Percentiles rank a stretch among this genome's conserved stretches.
These are phyloP conservation scores for Brasenia schreberi DNA, from an alignment of 164 flowering plant genomes.

Conservation along the genomic window DNA sequence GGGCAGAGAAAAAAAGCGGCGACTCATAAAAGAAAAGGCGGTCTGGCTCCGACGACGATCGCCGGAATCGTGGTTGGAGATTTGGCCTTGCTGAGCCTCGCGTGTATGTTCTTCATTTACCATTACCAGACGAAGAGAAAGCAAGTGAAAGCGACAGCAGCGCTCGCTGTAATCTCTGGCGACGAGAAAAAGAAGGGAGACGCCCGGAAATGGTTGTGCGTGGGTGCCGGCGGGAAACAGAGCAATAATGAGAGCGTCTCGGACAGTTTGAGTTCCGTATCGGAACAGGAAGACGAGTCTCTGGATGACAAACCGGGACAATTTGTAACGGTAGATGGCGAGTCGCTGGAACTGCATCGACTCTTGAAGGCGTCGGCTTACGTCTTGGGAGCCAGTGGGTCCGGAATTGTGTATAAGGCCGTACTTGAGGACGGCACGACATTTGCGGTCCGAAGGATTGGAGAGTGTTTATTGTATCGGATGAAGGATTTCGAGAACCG, in stretches of 20 bases:
- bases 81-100: slow-evolving; percentile 6
- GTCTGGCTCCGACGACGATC: slow-evolving; percentile 6
- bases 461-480: slow-evolving; percentile 47
- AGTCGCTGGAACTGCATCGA: slow-evolving; percentile 42
- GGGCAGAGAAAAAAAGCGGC: background rate
- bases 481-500: slow-evolving; percentile 72
- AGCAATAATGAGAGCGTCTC: background rate
- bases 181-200: background rate
- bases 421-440: slow-evolving; percentile 58
- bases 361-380: slow-evolving; percentile 88
- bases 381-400: slow-evolving; percentile 74
- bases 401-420: slow-evolving; percentile 91
- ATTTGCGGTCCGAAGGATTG: slow-evolving; percentile 73
- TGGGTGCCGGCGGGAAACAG: background rate
- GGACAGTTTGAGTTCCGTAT: background rate
- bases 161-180: background rate
- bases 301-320: background rate
- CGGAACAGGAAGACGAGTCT: background rate
- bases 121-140: slow-evolving; percentile 7
- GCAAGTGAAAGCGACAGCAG: background rate
- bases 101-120: slow-evolving; percentile 3
- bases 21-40: background rate
- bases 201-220: background rate
- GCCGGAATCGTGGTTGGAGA: slow-evolving; percentile 8
- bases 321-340: slow-evolving; percentile 29